Percentiles rank a stretch among this genome's conserved stretches.
Conservation (phyloP, 2,329 filamentous ascomycete species). For the Lachnellula subtilissima region DNA sequence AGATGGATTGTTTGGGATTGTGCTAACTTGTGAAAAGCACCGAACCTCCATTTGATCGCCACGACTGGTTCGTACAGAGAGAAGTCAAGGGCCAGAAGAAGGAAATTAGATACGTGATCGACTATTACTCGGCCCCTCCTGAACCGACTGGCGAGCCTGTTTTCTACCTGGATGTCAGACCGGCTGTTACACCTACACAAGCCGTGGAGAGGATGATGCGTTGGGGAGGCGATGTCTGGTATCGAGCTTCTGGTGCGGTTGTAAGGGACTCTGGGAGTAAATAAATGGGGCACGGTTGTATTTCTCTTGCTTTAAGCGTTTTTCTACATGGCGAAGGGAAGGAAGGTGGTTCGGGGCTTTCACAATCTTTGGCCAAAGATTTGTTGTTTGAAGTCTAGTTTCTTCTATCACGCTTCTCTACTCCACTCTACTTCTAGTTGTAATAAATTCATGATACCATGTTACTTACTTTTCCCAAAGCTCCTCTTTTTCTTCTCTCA, state of each 20-base stretch:
- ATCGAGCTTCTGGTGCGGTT: conserved; percentile 36
- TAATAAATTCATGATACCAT: too few relatives aligned
- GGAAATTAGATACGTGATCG: conserved; percentile 91
- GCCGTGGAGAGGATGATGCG: conserved; percentile 78
- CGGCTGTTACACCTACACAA: conserved; percentile 75
- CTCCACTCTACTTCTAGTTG: too few relatives aligned
- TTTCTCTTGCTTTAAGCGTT: background rate
- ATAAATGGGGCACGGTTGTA: background rate
- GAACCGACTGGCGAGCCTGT: conserved; percentile 78
- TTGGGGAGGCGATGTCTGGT: conserved; percentile 95
- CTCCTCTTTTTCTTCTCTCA: too few relatives aligned
- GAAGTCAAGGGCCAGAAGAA: conserved; percentile 61
- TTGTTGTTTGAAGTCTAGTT: background rate
- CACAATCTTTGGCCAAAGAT: background rate
- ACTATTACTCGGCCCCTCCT: conserved; percentile 84
- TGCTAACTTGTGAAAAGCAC: conserved; percentile 44
- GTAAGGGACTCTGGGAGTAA: conserved; percentile 19
- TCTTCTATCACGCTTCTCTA: background rate
- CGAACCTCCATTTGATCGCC: conserved; percentile 87
- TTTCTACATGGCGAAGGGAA: background rate
- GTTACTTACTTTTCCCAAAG: too few relatives aligned
- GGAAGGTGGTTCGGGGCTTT: background rate
- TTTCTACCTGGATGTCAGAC: conserved; percentile 91
- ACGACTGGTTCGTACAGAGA: conserved; percentile 92
- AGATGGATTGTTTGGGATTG: background rate